Evolutionary conservation across 371 early-diverging fungal genomes (phyloP), one percentile per base, ranked within the genome.

Genomic region (Rhizopus arrhizus): DNA sequence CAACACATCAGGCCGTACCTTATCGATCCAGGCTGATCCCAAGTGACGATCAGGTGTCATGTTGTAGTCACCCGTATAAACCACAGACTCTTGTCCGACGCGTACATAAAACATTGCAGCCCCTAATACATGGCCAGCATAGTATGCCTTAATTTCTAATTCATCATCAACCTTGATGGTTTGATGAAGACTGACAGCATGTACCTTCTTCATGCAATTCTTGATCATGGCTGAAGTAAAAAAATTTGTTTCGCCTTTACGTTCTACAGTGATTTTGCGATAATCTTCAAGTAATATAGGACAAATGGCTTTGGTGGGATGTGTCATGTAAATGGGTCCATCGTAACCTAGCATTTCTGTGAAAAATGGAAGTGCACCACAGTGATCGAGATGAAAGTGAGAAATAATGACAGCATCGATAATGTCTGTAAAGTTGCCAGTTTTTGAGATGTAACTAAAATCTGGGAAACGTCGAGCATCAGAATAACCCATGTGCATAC

Each of bases 61-160:
- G 69, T 97, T 98, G 81, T 94, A 98, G 74, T 98, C 99, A 31
- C 99, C 99, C 4, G 99, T 98, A 71, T 98, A 98, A 4, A 98
- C 93, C 2, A 95, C 82, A 2, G 91, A 89, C 59, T 93, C 91
- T 50, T 84, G 75, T 4, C 92, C 92, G 0, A 87, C 88, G 4
- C 86, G 78, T 9, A 94, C 85, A 66, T 95, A 90, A 63, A 96
- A 92, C 98, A 98, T 98, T 33, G 94, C 97, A 0, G 99, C 99
- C 3, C 99, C 99, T n/a, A 98, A 81, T 9, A 98, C 99, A 69
- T 98, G 99, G 0, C 99, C 99, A 4, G 99, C 99, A 76, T 98
- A 97, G 68, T 95, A 98, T 2, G 96, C 90, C 40, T 88, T 90
- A 41, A 98, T 88, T 67, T 92, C 91, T 9, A 95, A 74, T 42